Base-by-base conservation (phyloP, 164 flowering plant species). In the Tinospora cordifolia region DNA sequence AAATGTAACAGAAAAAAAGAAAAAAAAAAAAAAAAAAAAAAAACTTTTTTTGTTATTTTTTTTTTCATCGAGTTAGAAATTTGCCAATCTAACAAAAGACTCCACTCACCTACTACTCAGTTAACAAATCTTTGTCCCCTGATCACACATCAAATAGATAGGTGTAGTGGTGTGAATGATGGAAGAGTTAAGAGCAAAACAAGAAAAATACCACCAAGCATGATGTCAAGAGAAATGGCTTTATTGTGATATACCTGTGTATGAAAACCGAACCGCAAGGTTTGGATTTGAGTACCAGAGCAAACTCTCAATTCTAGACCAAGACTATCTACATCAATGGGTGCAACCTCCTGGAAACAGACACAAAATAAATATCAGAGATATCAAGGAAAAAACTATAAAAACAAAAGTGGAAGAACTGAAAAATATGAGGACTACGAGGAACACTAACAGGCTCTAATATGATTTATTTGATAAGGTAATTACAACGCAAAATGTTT, bases 231-330 rank as follows among this genome's bases (percentile, higher is more conserved):
- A 64, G 21, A 21, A 11, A 66, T 19, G 21, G 60, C 19, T 64
- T 36, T 64, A 15, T 8, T 3, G 26, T 60, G 41, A 46, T 80
- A 72, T 90, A 93, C 98, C 93, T 85, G 76, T 19, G 80, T 74
- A 38, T 70, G 75, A 68, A 90, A 90, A 69, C 85, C 78, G 76
- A 89, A 88, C 54, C 98, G 85, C 81, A 93, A 80, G 27, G 93
- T 90, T 67, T 93, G 91, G 41, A 93, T 84, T 82, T 90, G 97
- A 34, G 86, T 86, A 75, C 89, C 95, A 1, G 97, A 86, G 80
- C 98, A 90, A 72, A 88, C 86, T 80, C 93, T 85, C 75, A 90
- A 70, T 76, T 89, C 93, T 68, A 89, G 85, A 46, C 98, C 98
- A 76, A 90, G 88, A 69, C 88, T 79, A 79, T 93, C 98, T 41